Evolutionary conservation across 495 filamentous ascomycete species (phyloP).

Genomic region (Aspergillus panamensis): DNA sequence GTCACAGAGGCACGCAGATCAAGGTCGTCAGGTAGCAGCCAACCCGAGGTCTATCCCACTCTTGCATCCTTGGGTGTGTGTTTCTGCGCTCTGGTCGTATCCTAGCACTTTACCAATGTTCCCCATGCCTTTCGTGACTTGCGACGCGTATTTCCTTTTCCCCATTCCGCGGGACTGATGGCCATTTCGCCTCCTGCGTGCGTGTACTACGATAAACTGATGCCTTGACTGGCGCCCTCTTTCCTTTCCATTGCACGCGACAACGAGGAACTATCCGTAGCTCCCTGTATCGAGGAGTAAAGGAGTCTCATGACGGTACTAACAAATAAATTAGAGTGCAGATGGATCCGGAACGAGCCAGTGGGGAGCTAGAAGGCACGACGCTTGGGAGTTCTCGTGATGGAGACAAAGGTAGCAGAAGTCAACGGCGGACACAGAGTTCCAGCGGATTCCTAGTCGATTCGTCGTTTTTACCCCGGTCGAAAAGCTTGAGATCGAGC

Average conservation of each 20-base stretch:
- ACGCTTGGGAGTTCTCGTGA: conserved; percentile 43
- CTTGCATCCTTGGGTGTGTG: neutral
- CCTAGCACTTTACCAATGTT: conserved; percentile 7
- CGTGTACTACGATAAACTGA: conserved; percentile 28
- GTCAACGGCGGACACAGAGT: conserved; percentile 34
- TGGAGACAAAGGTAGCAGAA: conserved; percentile 27
- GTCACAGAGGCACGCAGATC: too few relatives aligned
- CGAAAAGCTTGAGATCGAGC: conserved; percentile 27
- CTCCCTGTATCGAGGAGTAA: neutral
- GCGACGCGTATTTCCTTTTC: conserved; percentile 24
- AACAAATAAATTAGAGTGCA: conserved; percentile 21
- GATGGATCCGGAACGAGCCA: conserved; percentile 33
- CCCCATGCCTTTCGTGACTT: conserved; percentile 22
- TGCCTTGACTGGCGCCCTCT: conserved; percentile 17
- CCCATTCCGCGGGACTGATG: conserved; percentile 23
- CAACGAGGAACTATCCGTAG: neutral
- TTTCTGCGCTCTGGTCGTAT: neutral
- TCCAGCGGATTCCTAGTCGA: conserved; percentile 48
- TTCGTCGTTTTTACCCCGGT: conserved; percentile 32
- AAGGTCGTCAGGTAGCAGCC: too few relatives aligned
- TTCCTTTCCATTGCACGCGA: conserved; percentile 18
- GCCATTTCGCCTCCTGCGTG: conserved; percentile 20
- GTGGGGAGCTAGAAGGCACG: conserved; percentile 41
- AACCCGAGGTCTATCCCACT: neutral
- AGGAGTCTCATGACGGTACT: conserved; percentile 20